Evolutionary conservation across 2,329 filamentous ascomycete species (phyloP), one percentile per base, ranked within the genome.

Genomic region (Scedosporium minutisporum): DNA sequence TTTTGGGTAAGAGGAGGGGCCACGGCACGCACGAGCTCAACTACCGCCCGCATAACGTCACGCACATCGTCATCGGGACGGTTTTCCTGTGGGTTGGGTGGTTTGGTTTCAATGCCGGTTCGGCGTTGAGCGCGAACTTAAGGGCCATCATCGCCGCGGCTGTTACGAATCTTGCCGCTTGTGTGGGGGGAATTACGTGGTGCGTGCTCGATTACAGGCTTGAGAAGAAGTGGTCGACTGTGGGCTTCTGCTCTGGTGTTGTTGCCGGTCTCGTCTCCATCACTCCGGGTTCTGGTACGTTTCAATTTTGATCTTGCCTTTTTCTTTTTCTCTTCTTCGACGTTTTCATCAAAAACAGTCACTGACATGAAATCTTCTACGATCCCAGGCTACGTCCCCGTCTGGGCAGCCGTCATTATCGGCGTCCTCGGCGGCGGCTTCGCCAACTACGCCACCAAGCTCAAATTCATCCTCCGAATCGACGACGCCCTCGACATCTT

Each of bases 11-110:
- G 77, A 83, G 91, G 66, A 82, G 87, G 65, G 91, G 91, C 23
- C 90, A 96, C 72, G 90, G 90, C 59, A 96, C 91, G 29, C 88
- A 92, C 71, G 90, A 93, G 73, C 81, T 96, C 69, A 96, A 96
- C 77, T 96, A 93, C 75, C 88, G 92, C 60, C 92, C 92, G 9
- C 92, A 96, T 78, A 96, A 96, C 69, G 91, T 96, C 57, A 95
- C 91, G 3, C 90, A 96, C 73, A 92, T 96, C 68, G 91, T 96
- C 61, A 89, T 96, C 63, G 92, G 92, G 33, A 96, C 92, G 3
- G 91, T 96, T 57, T 96, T 96, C 77, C 86, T 96, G 16, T 96
- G 92, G 91, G 89, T 96, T 16, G 92, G 92, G 62, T 96, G 91
- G 92, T 96, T 96, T 70, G 92, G 92, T 58, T 96, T 96, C 85